Evolutionary conservation across 179 eudicot genomes (phyloP), one percentile per base, ranked within the genome.

Genomic region (Patellifolia procumbens): DNA sequence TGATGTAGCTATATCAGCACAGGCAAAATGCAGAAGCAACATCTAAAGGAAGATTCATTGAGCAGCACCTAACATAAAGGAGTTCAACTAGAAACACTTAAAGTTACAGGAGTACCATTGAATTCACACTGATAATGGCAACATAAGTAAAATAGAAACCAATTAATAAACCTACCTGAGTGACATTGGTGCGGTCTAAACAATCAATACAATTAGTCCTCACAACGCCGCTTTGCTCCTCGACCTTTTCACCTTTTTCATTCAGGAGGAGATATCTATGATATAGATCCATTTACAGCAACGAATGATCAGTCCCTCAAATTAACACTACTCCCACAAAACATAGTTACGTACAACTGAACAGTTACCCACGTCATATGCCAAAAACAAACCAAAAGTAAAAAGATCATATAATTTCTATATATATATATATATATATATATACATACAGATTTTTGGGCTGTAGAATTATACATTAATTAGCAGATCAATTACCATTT

Each of bases 171-270:
- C 49, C 34, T 78, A 91, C 99, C 96, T 95, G 99, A 74, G 98
- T 93, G 65, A 93, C 99, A 87, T 95, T 95, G 77, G 99, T 95
- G 45, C 99, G 95, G 82, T 95, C 99, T 81, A 95, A 89, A 88
- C 99, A 95, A 78, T 95, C 99, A 83, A 95, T 83, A 76, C 99
- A 95, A 74, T 95, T 95, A 77, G 91, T 93, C 82, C 99, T 88
- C 71, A 93, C 93, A 68, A 93, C 86, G 59, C 99, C 98, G 77
- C 73, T 79, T 85, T 95, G 99, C 83, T 77, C 89, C 86, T 93
- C 92, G 74, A 89, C 78, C 73, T 89, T 93, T 83, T 90, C 95
- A 72, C 94, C 91, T 70, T 91, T 89, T 62, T 91, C 97, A 81
- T 90, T 91, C 76, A 95, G 78, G 67, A 93, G 81, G 75, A 90